A percentile compares a stretch with the other conserved stretches of the same genome.
These are phyloP conservation scores for Paramecium sonneborni DNA, from an alignment of 73 alveolate species.

Conservation along the genomic window DNA sequence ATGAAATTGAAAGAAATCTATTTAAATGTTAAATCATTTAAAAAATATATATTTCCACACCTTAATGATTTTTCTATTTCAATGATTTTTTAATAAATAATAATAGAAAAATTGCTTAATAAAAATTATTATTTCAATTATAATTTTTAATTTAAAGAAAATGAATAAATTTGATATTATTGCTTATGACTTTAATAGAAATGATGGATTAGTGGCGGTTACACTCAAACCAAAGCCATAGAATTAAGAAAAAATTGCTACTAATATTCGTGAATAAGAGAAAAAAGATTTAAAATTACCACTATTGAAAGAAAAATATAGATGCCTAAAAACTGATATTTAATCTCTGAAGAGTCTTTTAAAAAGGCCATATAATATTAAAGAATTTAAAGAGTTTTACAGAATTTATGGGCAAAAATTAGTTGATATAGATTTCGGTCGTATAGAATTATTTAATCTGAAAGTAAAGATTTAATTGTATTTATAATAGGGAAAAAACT, in stretches of 20 bases:
- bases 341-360: background rate
- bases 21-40: no score
- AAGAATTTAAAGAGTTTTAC: background rate
- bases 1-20: no score
- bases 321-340: background rate
- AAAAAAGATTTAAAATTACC: background rate
- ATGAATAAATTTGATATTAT: background rate
- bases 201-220: background rate
- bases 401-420: conserved; percentile 5
- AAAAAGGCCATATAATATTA: background rate
- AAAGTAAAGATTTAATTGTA: background rate
- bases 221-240: background rate
- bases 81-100: no score
- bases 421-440: background rate
- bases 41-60: no score
- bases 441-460: background rate
- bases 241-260: background rate
- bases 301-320: background rate
- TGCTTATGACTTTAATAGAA: background rate
- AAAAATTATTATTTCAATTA: no score
- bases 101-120: no score
- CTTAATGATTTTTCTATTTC: no score
- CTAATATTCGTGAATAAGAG: no score
- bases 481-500: background rate
- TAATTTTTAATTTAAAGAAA: no score